Percentiles rank a stretch among this genome's conserved stretches.
These are phyloP conservation scores for Colletotrichum euphorbiae DNA, from an alignment of 2,329 filamentous ascomycete species.

Conservation along the genomic window DNA sequence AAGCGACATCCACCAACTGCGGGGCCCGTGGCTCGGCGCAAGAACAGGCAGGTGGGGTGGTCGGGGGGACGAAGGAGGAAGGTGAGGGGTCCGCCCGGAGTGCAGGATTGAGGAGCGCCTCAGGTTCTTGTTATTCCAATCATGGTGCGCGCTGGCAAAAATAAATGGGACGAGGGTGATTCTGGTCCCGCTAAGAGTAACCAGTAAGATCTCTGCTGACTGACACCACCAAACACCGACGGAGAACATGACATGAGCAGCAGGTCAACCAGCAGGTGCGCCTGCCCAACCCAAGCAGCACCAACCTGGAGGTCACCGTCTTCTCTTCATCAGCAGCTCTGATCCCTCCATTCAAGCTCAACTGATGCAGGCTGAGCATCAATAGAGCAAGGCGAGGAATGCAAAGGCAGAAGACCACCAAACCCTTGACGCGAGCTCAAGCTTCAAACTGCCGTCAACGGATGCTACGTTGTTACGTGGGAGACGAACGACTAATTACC, in stretches of 20 bases:
- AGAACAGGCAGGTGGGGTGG: conserved; percentile 33
- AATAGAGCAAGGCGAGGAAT: neutral
- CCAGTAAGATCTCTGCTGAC: conserved; percentile 35
- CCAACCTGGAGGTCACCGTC: conserved; percentile 14
- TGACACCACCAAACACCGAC: conserved; percentile 29
- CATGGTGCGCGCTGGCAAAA: neutral
- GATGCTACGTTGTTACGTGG: neutral
- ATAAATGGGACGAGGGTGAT: conserved; percentile 17
- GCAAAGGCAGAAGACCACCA: neutral
- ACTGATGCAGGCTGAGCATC: conserved; percentile 11
- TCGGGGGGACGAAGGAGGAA: conserved; percentile 1
- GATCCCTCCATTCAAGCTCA: conserved; percentile 24
- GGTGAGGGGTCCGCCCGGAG: conserved; percentile 16
- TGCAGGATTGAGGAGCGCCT: neutral
- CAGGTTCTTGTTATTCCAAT: conserved; percentile 14
- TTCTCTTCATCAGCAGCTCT: conserved; percentile 19
- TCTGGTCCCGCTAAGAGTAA: neutral
- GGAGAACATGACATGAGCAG: conserved; percentile 35
- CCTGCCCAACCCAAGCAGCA: conserved; percentile 15
- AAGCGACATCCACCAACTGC: conserved; percentile 22
- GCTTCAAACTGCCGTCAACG: neutral
- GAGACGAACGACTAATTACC: neutral
- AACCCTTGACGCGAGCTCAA: neutral
- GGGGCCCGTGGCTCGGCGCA: conserved; percentile 31
- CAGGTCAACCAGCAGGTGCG: conserved; percentile 1